Evolutionary conservation across 768 basidiomycete species (phyloP).

Genomic region (Russula abietina): DNA sequence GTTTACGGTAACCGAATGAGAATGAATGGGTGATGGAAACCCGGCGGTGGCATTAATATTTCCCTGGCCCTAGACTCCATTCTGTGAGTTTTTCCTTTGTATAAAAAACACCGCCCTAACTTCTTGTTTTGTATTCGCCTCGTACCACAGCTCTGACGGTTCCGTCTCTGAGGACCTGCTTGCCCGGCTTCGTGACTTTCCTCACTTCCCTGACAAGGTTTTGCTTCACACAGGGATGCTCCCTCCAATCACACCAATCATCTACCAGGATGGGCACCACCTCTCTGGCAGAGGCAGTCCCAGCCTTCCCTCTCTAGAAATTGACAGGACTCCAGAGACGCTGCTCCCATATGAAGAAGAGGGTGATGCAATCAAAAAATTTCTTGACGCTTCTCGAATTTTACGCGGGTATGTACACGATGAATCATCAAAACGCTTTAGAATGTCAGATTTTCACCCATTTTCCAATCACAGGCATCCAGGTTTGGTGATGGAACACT

Average conservation of each 20-base stretch:
- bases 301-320: background rate
- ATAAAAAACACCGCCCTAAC: background rate
- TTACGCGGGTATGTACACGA: background rate
- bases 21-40: too few relatives aligned
- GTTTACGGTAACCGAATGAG: too few relatives aligned
- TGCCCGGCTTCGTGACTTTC: slow-evolving; percentile 9
- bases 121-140: background rate
- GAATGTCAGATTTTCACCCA: background rate
- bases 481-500: slow-evolving; percentile 17
- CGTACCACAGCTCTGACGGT: slow-evolving; percentile 4
- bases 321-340: background rate
- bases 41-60: too few relatives aligned
- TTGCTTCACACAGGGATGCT: background rate
- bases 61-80: too few relatives aligned
- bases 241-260: background rate
- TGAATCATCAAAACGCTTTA: background rate
- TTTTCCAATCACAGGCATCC: slow-evolving; percentile 11
- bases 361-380: background rate
- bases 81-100: background rate
- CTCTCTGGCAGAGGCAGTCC: background rate
- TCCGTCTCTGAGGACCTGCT: slow-evolving; percentile 11
- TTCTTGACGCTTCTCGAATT: slow-evolving; percentile 6
- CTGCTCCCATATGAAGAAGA: background rate
- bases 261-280: background rate
- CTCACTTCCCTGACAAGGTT: background rate